Percentiles rank a stretch among this genome's conserved stretches.
Conservation (phyloP, 1,139 yeast genomes). For the Candida sp. region DNA sequence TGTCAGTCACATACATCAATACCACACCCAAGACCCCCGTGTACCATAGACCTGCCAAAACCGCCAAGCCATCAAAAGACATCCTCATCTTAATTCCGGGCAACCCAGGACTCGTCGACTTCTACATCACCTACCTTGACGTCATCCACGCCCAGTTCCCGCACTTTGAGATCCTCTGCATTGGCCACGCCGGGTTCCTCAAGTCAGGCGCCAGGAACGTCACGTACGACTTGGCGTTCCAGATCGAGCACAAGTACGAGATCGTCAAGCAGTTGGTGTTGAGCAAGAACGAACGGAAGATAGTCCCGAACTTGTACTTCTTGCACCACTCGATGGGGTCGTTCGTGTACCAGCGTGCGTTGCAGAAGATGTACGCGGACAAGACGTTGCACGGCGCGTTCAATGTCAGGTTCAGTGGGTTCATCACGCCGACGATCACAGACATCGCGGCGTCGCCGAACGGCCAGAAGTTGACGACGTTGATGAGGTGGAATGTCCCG, state of each 20-base stretch:
- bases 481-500: slow-evolving; percentile 35
- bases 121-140: slow-evolving; percentile 54
- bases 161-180: slow-evolving; percentile 50
- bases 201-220: slow-evolving; percentile 20
- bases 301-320: slow-evolving; percentile 41
- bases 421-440: slow-evolving; percentile 66
- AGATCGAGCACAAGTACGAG: slow-evolving; percentile 52
- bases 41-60: slow-evolving; percentile 23
- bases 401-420: slow-evolving; percentile 49
- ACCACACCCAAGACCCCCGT: slow-evolving; percentile 30
- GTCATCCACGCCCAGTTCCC: slow-evolving; percentile 48
- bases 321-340: slow-evolving; percentile 70
- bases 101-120: slow-evolving; percentile 68
- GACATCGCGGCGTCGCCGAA: slow-evolving; percentile 57
- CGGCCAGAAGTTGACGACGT: slow-evolving; percentile 42
- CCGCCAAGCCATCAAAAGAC: slow-evolving; percentile 9
- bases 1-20: slow-evolving; percentile 13
- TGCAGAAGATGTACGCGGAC: slow-evolving; percentile 27
- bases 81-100: slow-evolving; percentile 66
- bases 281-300: slow-evolving; percentile 13
- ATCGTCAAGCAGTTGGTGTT: slow-evolving; percentile 36
- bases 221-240: slow-evolving; percentile 49
- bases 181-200: slow-evolving; percentile 59
- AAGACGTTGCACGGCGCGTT: slow-evolving; percentile 20
- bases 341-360: slow-evolving; percentile 57